These are phyloP conservation scores for Eucalyptus fibrosa DNA, from an alignment of 345 rosid species.

Conservation along the genomic window DNA sequence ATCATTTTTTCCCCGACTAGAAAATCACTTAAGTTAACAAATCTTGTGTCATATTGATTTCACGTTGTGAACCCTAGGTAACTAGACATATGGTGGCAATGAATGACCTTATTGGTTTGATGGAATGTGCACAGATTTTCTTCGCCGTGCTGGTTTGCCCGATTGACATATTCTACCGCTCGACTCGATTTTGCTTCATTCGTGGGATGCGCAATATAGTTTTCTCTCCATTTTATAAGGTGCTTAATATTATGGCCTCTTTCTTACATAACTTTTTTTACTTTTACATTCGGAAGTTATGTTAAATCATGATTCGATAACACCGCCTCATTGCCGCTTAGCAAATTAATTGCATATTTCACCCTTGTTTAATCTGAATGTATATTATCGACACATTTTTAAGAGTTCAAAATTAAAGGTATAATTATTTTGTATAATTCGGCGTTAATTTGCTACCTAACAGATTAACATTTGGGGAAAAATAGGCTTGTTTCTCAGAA, in stretches of 20 bases:
- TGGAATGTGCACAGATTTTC: conserved; percentile 34
- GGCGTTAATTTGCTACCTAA: not conserved
- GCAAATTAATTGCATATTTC: too few species aligned
- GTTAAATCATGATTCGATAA: not conserved
- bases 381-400: not conserved
- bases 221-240: conserved; percentile 91
- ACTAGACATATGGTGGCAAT: not conserved
- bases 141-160: conserved; percentile 64
- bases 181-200: conserved; percentile 79
- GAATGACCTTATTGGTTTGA: not conserved
- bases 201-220: conserved; percentile 65
- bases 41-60: not conserved
- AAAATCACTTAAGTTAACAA: not conserved
- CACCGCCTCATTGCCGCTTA: not conserved
- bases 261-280: not conserved
- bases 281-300: not conserved
- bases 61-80: not conserved
- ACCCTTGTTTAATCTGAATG: not conserved
- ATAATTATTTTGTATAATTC: not conserved
- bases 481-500: too few species aligned
- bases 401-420: not conserved
- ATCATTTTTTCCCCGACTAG: not conserved
- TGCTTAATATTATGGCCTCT: not conserved
- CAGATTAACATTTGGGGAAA: not conserved
- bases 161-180: conserved; percentile 66